Evolutionary conservation across 305 asterid species (phyloP), one percentile per base, ranked within the genome.

Genomic region (Ilex paraguariensis): DNA sequence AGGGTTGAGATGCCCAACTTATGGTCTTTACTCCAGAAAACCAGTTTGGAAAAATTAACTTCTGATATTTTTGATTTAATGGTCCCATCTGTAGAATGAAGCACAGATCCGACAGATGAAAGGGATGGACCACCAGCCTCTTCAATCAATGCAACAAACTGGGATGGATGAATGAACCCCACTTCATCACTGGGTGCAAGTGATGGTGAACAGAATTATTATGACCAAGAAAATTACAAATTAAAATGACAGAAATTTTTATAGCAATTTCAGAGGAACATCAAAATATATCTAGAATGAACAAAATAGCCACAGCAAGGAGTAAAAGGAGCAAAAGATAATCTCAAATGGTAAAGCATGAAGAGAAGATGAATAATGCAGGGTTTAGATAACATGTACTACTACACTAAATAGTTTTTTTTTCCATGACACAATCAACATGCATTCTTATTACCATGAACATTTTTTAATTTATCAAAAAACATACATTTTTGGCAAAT

Each of bases 161-260:
- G 95, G 59, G 92, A 73, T 13, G 95, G 96, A 73, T 91, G 97
- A 71, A 88, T 68, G 73, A 85, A 82, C 64, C 98, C 98, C 74
- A 92, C 81, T 82, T 92, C 97, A 74, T 92, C 95, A 69, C 95
- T 92, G 77, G 52, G 63, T 45, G 53, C 62, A 62, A 40, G 50
- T 68, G 31, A 48, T 7, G 59, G 32, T 56, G 9, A 61, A 17
- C 60, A 65, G 63, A 42, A 31, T 57, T 63, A 53, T 21, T 21
- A 21, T 21, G 28, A 21, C 28, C 2, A 21, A 21, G 28, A 68
- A 46, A 62, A 28, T 30, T 56, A 59, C 46, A 16, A 31, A 57
- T 60, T 61, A 67, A 44, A 42, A 30, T 1, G 5, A 33, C 54
- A 30, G n/a, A 16, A 64, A 51, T 44, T 13, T 48, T 58, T 17